Evolutionary conservation across 140 eudicot genomes (phyloP).

Genomic region (Anethum foeniculum): DNA sequence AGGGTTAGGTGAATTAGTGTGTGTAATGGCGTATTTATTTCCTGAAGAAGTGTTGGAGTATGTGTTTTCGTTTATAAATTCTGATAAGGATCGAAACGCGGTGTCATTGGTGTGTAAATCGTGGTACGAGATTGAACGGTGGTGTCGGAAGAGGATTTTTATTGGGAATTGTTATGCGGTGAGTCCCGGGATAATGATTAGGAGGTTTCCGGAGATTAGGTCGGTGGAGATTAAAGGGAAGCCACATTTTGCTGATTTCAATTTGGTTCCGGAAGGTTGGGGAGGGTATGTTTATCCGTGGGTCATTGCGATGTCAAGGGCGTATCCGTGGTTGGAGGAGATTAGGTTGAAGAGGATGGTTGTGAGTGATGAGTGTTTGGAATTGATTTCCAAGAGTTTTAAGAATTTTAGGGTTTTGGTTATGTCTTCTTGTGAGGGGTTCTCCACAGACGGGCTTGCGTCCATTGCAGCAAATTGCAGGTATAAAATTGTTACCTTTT

Average conservation of each 20-base stretch:
- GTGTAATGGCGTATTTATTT: slow-evolving; percentile 46
- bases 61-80: slow-evolving; percentile 52
- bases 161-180: slow-evolving; percentile 86
- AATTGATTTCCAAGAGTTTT: slow-evolving; percentile 52
- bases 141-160: slow-evolving; percentile 56
- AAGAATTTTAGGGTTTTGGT: slow-evolving; percentile 68
- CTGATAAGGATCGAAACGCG: slow-evolving; percentile 53
- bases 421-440: slow-evolving; percentile 78
- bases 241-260: slow-evolving; percentile 94
- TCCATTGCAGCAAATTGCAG: slow-evolving; percentile 96
- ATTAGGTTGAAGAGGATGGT: slow-evolving; percentile 91
- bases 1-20: slow-evolving; percentile 5
- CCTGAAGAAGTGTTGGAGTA: slow-evolving; percentile 86
- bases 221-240: slow-evolving; percentile 76
- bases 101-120: slow-evolving; percentile 73
- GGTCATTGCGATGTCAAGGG: slow-evolving; percentile 50
- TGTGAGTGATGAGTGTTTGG: slow-evolving; percentile 72
- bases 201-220: slow-evolving; percentile 76
- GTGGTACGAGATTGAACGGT: slow-evolving; percentile 79
- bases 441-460: slow-evolving; percentile 77
- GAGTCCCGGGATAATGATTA: slow-evolving; percentile 48
- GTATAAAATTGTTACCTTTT: slow-evolving; percentile 18
- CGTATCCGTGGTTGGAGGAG: slow-evolving; percentile 77
- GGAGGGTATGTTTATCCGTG: slow-evolving; percentile 67
- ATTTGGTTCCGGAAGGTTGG: slow-evolving; percentile 95